Percentiles rank a stretch among this genome's conserved stretches.
phyloP scores from a whole-genome alignment of 208 protist species.

The Angomonas deanei region DNA sequence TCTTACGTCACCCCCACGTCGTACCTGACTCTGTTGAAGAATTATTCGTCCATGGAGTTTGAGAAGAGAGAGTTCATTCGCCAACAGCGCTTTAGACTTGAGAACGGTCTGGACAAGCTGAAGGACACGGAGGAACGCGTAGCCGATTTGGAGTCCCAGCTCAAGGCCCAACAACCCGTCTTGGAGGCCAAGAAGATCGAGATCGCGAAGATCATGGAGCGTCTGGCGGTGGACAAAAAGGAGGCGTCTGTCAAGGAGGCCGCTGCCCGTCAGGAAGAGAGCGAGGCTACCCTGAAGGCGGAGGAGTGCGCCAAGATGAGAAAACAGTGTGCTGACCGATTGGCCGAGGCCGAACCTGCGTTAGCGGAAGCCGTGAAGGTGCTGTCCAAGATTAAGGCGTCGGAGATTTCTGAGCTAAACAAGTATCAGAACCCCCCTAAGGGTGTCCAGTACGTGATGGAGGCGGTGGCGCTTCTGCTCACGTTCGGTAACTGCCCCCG shows the following conservation, averaged over 20 bases:
- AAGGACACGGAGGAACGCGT: constrained; percentile 90
- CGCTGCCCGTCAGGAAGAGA: constrained; percentile 88
- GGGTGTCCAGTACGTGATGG: constrained; percentile 97
- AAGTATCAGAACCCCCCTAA: constrained; percentile 95
- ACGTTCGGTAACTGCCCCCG: constrained; percentile 94
- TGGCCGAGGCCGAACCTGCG: constrained; percentile 96
- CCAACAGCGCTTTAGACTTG: constrained; percentile 80
- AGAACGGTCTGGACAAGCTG: constrained; percentile 96
- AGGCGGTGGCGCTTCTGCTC: constrained; percentile 94
- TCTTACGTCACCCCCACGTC: constrained; percentile 98
- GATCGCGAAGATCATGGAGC: constrained; percentile 91
- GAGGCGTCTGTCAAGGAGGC: constrained; percentile 88
- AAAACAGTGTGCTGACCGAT: constrained; percentile 78
- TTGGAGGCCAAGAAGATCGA: constrained; percentile 91
- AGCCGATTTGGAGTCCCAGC: constrained; percentile 88
- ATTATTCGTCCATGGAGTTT: constrained; percentile 84
- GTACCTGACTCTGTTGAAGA: constrained; percentile 94
- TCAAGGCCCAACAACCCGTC: constrained; percentile 94
- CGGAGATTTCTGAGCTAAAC: constrained; percentile 96
- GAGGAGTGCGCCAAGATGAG: constrained; percentile 93
- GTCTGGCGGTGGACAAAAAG: constrained; percentile 87
- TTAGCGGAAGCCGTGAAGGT: constrained; percentile 91
- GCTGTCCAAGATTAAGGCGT: constrained; percentile 94
- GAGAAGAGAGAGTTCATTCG: constrained; percentile 80
- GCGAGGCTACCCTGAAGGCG: constrained; percentile 89